Base-by-base conservation (phyloP, 2,329 filamentous ascomycete genomes). In the Diaporthe citri region DNA sequence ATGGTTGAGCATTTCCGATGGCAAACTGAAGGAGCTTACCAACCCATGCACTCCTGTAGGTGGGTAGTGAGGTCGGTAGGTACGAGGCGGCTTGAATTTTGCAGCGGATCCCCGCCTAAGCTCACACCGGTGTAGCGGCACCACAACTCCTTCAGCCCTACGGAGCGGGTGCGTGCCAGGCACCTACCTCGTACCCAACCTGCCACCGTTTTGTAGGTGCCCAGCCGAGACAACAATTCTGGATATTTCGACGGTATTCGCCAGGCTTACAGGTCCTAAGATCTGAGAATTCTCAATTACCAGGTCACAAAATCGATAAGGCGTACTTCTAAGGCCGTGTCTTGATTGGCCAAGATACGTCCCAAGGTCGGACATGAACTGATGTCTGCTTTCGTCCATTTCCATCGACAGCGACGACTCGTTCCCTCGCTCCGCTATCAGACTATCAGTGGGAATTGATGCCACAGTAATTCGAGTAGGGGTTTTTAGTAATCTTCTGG, bases 1-100 rank as follows among this genome's bases (percentile, higher is more conserved):
- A 20, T n/a, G 39, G 28, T 20, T 39, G 55, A 43, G 22, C 55
- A 28, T 36, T 28, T 28, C 51, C 25, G 60, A 43, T n/a, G 48
- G 57, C 39, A 70, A 59, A 28, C 69, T 22, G 46, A 17, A 28
- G 36, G 46, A 52, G 57, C 57, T 74, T 51, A 41, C 57, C 57
- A 52, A 43, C 25, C 41, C 59, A 17, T 13, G 52, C 3, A 17
- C 52, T 31, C 15, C 15, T 20, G 52, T 55, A 55, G 52, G 52
- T 20, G 34, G 28, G n/a, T 31, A 67, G n/a, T 41, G 51, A 28
- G 22, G 55, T 62, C 10, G 55, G n/a, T 25, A 43, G 43, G 55
- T 55, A 43, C 17, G 25, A 75, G 55, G 69, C 71, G 64, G 60
- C 70, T 52, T 76, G 75, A 76, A 74, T 74, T 76, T 74, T 76